Evolutionary conservation across 306 rosid species (phyloP), one percentile per base, ranked within the genome.

Genomic region (Vigna radiata): DNA sequence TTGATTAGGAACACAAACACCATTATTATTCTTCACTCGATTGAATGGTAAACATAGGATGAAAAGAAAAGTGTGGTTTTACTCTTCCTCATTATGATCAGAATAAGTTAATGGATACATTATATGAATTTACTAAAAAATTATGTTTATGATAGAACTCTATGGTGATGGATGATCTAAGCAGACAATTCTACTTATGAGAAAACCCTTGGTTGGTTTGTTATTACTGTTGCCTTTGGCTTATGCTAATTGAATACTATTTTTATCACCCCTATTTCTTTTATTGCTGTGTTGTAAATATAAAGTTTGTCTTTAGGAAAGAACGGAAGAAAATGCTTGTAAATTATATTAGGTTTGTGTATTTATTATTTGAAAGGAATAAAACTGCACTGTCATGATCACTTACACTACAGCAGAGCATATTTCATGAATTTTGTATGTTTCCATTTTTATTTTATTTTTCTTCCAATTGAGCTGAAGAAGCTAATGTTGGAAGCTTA

Each of bases 21-120:
- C 36, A 49, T 25, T 84, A 39, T 72, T 84, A 39, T 72, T 48
- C 48, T 52, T 53, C 63, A 8, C 68, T 77, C 19, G 71, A 62
- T 53, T 71, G 31, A 29, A 8, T 44, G 17, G 53, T 52, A 33
- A 68, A 73, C 55, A 61, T 16, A 1, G 68, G 67, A 41, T 37
- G 66, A 56, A 49, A 73, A 18, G 43, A 46, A 67, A 49, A 59
- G 15, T 31, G 21, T 60, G 25, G 37, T 46, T 49, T 44, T 72
- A 48, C 60, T 52, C 31, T 49, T 47, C 27, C 39, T 23, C 31
- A 15, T 25, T 72, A 16, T 39, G 23, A 68, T n/a, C 73, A 14
- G 33, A 39, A 31, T 47, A 49, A 62, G 39, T 47, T 21, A 8
- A 21, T 21, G 15, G 47, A 36, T 18, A 14, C 54, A 54, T 54